phyloP scores from a whole-genome alignment of 2,329 filamentous ascomycete genomes.

The Pseudopithomyces chartarum region DNA sequence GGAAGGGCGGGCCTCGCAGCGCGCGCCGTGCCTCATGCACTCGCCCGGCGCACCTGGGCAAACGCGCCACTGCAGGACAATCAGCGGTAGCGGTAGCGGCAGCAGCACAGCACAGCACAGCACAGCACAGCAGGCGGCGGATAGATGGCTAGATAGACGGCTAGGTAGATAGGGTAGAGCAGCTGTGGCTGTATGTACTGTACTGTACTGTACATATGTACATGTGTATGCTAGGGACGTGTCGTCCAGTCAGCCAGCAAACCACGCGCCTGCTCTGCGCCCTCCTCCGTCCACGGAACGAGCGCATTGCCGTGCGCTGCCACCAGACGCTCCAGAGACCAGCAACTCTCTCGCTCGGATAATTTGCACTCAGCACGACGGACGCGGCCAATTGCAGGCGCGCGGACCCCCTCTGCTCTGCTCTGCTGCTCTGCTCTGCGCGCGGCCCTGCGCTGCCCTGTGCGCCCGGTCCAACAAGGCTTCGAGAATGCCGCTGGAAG shows the following conservation, averaged over 20 bases:
- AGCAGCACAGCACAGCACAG: too few species aligned
- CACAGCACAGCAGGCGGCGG: too few species aligned
- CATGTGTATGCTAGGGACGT: too few species aligned
- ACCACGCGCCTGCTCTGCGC: too few species aligned
- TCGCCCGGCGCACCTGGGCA: slow-evolving; percentile 2
- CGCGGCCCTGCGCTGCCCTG: slow-evolving; percentile 11
- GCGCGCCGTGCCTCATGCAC: slow-evolving; percentile 26
- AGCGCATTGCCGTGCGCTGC: neutral
- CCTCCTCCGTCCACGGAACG: neutral
- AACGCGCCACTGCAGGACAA: neutral
- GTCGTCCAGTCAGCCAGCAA: too few species aligned
- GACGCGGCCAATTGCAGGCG: slow-evolving; percentile 24
- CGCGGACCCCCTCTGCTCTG: slow-evolving; percentile 12
- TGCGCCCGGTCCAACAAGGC: slow-evolving; percentile 9
- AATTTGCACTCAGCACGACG: slow-evolving; percentile 20
- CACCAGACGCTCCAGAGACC: neutral
- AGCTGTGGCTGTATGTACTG: too few species aligned
- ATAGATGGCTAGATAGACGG: too few species aligned
- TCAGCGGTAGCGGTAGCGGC: neutral
- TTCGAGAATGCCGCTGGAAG: slow-evolving; percentile 44
- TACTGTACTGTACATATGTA: too few species aligned
- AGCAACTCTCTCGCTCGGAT: slow-evolving; percentile 28
- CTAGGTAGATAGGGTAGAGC: too few species aligned
- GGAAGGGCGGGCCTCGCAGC: slow-evolving; percentile 17
- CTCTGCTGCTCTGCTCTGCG: slow-evolving; percentile 18